These are phyloP conservation scores for Zasmidium angulare DNA, from an alignment of 2,329 filamentous ascomycete species.

Conservation along the genomic window DNA sequence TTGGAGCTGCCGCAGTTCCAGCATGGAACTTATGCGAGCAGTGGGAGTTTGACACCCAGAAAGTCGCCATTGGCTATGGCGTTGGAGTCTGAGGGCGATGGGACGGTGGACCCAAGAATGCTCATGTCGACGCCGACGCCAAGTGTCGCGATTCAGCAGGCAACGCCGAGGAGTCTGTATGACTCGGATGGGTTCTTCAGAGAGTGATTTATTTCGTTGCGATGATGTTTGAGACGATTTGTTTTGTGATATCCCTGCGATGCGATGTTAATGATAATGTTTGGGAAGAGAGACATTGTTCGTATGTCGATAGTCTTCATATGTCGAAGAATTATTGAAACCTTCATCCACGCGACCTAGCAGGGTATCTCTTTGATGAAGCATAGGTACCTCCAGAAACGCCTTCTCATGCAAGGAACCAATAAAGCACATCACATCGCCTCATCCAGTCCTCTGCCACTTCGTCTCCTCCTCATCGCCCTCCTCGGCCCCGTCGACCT, in stretches of 20 bases:
- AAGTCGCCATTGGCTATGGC: not conserved
- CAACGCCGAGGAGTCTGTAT: conserved; percentile 50
- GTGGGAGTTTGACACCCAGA: conserved; percentile 3
- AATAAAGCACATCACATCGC: too few species aligned
- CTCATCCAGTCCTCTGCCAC: conserved; percentile 42
- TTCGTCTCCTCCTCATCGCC: conserved; percentile 46
- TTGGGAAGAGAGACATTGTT: too few species aligned
- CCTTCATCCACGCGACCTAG: too few species aligned
- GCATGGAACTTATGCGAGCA: not conserved
- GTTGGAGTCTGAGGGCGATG: not conserved
- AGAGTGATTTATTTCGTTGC: conserved; percentile 9
- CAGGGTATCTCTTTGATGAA: too few species aligned
- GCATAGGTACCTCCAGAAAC: too few species aligned
- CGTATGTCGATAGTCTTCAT: too few species aligned
- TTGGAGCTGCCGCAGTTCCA: not conserved
- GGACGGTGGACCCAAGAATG: conserved; percentile 14
- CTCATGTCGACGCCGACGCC: conserved; percentile 20
- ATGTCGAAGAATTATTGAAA: too few species aligned
- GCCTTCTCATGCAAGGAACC: too few species aligned
- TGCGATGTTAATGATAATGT: too few species aligned
- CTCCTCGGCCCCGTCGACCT: conserved; percentile 41
- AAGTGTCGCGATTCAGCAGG: conserved; percentile 11
- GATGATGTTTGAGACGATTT: not conserved
- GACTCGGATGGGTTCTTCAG: conserved; percentile 42
- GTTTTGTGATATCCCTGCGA: too few species aligned